Evolutionary conservation across 371 early-diverging fungal genomes (phyloP), one percentile per base, ranked within the genome.

Genomic region (Syncephalastrum contaminatum): DNA sequence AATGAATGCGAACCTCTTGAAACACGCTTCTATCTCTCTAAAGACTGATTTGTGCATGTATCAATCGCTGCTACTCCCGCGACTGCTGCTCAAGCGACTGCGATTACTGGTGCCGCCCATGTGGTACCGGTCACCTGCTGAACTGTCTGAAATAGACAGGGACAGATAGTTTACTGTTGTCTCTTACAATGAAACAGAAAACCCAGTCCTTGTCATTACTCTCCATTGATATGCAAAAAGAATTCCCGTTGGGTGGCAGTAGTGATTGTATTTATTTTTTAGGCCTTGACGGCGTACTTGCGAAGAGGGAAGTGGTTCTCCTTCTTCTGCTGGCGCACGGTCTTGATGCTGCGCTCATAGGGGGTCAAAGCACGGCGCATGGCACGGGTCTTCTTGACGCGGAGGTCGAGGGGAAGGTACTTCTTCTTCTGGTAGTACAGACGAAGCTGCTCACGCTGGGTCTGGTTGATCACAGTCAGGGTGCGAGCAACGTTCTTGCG

Each of bases 301-400:
- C 95, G 90, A 54, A 71, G 83, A 64, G 93, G 88, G 86, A 92
- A 93, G 88, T 91, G 88, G 49, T 60, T 67, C 50, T 69, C 83
- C 85, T 87, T 87, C 91, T 95, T 94, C 60, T 75, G 71, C 75
- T 91, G 88, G 78, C 84, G 84, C 55, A 84, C 64, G 49, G 88
- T 88, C 86, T 86, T 89, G 66, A 68, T 62, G 55, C 81, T 65
- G 51, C 73, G 72, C 80, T 94, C 92, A 61, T 66, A 56, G 67
- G 77, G 71, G 79, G 94, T 92, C 79, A 97, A 80, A 57, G 88
- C 88, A 64, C 96, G 92, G 59, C 97, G 95, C 79, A 96, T 89
- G 64, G 97, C 97, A 66, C 97, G 91, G 64, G 96, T 97, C 90
- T 92, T 91, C 91, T 97, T 97, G 77, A 75, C 79, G 66, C 96